A percentile compares a stretch with the other conserved stretches of the same genome.
These are phyloP conservation scores for Petrea volubilis DNA, from an alignment of 257 asterid species.

Conservation along the genomic window DNA sequence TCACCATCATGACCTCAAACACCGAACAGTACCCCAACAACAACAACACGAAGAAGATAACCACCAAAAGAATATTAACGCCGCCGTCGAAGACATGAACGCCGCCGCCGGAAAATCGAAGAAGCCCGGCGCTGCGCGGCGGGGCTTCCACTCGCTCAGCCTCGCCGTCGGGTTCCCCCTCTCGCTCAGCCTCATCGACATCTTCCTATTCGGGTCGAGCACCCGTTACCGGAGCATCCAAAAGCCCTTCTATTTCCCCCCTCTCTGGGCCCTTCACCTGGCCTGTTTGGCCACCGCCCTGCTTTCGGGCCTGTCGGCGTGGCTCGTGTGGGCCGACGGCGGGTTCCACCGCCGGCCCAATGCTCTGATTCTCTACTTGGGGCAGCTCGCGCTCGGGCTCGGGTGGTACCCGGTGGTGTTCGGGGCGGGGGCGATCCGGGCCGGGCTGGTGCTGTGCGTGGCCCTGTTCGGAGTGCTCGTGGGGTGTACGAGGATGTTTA, in stretches of 20 bases:
- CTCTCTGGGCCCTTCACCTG: constrained; percentile 80
- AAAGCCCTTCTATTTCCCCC: constrained; percentile 79
- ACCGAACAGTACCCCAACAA: constrained; percentile 34
- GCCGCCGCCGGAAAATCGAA: constrained; percentile 27
- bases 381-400: constrained; percentile 55
- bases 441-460: constrained; percentile 62
- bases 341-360: constrained; percentile 75
- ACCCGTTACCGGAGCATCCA: constrained; percentile 49
- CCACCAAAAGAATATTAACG: neutral
- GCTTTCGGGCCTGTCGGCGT: constrained; percentile 74
- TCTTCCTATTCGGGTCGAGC: constrained; percentile 64
- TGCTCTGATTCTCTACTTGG: constrained; percentile 55
- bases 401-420: constrained; percentile 88
- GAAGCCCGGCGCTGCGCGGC: constrained; percentile 48
- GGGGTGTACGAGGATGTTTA: constrained; percentile 52
- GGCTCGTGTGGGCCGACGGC: constrained; percentile 96
- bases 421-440: constrained; percentile 51
- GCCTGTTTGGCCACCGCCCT: constrained; percentile 58
- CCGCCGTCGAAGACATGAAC: constrained; percentile 22
- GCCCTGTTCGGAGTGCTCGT: constrained; percentile 62
- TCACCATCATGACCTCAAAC: constrained; percentile 58
- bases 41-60: constrained; percentile 7
- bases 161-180: constrained; percentile 69
- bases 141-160: constrained; percentile 70
- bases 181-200: constrained; percentile 48